These are phyloP conservation scores for Chaetomium olivaceum DNA, from an alignment of 2,329 filamentous ascomycete genomes.

Conservation along the genomic window DNA sequence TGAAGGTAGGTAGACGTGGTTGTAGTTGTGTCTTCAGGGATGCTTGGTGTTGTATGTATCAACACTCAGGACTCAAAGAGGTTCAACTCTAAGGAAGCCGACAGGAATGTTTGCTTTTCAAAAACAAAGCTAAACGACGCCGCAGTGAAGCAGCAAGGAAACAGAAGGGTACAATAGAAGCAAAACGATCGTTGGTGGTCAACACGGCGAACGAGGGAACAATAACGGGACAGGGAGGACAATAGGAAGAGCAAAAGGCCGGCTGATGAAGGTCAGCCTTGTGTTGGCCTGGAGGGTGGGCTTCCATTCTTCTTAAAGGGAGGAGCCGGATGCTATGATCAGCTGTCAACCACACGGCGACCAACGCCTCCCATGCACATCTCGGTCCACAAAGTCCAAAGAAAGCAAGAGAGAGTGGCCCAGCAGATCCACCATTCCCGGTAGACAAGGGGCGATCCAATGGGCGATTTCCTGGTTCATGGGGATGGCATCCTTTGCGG, in stretches of 20 bases:
- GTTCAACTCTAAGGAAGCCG: not conserved
- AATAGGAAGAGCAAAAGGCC: constrained; percentile 13
- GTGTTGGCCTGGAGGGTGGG: constrained; percentile 6
- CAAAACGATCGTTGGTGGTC: constrained; percentile 26
- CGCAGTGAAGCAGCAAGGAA: not conserved
- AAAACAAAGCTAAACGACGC: constrained; percentile 7
- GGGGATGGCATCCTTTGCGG: constrained; percentile 5
- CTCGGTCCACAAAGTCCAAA: constrained; percentile 13
- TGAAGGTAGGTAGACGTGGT: constrained; percentile 2
- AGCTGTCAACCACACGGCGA: not conserved
- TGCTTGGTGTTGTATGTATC: constrained; percentile 1
- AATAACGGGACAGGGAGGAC: constrained; percentile 20
- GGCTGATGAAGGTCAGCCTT: not conserved
- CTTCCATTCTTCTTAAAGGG: constrained; percentile 10
- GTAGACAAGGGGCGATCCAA: constrained; percentile 6
- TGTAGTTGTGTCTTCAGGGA: not conserved
- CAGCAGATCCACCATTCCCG: not conserved
- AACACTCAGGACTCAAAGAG: not conserved
- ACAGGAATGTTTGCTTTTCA: constrained; percentile 1
- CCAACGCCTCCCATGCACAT: not conserved
- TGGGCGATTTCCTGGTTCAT: constrained; percentile 9
- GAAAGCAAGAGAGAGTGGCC: not conserved
- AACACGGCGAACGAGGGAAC: constrained; percentile 21
- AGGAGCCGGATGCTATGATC: not conserved
- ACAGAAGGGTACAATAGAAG: constrained; percentile 14